A percentile compares a stretch with the other conserved stretches of the same genome.
Conservation (phyloP, 306 rosid genomes). For the Castanopsis chinensis region DNA sequence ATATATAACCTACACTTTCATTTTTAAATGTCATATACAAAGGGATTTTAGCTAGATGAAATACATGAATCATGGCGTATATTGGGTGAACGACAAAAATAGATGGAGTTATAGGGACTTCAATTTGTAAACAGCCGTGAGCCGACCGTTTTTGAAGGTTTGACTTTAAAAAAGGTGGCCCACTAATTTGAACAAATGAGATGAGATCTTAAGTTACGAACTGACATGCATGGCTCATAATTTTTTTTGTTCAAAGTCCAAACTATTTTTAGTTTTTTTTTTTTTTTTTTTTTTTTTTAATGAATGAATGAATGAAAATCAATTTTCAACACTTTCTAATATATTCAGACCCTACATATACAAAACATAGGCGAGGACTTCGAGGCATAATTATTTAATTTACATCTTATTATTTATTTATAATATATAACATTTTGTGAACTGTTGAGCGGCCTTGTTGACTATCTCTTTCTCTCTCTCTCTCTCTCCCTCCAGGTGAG, state of each 20-base stretch:
- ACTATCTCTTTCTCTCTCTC: neutral
- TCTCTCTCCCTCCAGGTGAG: conserved; percentile 7
- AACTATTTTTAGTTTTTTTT: neutral
- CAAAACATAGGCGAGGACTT: conserved; percentile 26
- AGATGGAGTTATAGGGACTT: neutral
- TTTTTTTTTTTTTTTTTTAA: neutral
- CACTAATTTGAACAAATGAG: neutral
- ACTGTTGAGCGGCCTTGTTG: conserved; percentile 27
- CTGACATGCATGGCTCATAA: conserved; percentile 15
- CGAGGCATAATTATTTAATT: neutral
- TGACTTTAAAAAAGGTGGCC: conserved; percentile 12
- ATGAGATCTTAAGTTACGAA: conserved; percentile 18
- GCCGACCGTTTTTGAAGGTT: conserved; percentile 12
- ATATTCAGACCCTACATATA: neutral
- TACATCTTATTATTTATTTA: conserved; percentile 8
- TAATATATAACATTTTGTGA: neutral
- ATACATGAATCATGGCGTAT: too few relatives aligned
- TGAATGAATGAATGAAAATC: neutral
- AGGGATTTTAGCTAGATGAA: too few relatives aligned
- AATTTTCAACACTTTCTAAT: neutral
- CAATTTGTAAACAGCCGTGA: neutral
- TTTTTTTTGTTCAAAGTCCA: neutral
- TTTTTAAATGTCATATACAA: too few relatives aligned
- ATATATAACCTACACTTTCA: too few relatives aligned
- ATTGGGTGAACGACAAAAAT: neutral